These are phyloP conservation scores for Verbena officinalis DNA, from an alignment of 257 asterid species.

Conservation along the genomic window DNA sequence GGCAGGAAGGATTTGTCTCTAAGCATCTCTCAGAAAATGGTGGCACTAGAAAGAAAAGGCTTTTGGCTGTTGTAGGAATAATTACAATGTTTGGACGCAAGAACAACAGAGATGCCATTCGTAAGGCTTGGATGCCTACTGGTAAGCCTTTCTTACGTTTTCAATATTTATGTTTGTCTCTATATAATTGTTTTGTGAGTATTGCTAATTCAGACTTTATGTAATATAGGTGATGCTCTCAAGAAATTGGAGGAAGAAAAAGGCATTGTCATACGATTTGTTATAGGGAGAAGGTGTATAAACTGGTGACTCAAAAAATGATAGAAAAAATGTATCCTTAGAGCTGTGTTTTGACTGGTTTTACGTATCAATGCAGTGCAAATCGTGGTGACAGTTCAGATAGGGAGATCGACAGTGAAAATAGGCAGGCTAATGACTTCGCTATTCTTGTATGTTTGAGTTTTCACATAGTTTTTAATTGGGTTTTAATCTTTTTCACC, in stretches of 20 bases:
- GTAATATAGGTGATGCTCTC: slow-evolving; percentile 59
- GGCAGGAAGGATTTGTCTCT: slow-evolving; percentile 72
- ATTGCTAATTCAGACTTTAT: slow-evolving; percentile 28
- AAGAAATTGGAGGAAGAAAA: slow-evolving; percentile 69
- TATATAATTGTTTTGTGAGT: slow-evolving; percentile 15
- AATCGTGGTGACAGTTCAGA: slow-evolving; percentile 68
- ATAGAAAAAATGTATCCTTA: slow-evolving; percentile 24
- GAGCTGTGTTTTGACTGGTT: slow-evolving; percentile 40
- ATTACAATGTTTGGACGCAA: slow-evolving; percentile 74
- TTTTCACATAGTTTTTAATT: slow-evolving; percentile 20
- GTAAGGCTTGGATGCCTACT: slow-evolving; percentile 89
- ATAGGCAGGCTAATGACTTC: slow-evolving; percentile 69
- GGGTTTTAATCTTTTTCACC: slow-evolving; percentile 15
- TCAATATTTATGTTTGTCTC: neutral
- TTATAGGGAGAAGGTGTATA: slow-evolving; percentile 83
- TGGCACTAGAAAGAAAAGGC: slow-evolving; percentile 59
- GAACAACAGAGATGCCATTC: slow-evolving; percentile 85
- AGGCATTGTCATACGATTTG: slow-evolving; percentile 79
- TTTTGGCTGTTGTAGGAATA: slow-evolving; percentile 75
- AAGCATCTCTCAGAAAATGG: slow-evolving; percentile 47
- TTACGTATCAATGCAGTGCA: slow-evolving; percentile 61
- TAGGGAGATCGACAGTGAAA: slow-evolving; percentile 70
- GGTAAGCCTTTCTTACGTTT: slow-evolving; percentile 44
- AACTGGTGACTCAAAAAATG: slow-evolving; percentile 32
- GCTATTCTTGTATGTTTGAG: slow-evolving; percentile 69